Conservation (phyloP, 306 rosid genomes). For the Inga oerstediana region DNA sequence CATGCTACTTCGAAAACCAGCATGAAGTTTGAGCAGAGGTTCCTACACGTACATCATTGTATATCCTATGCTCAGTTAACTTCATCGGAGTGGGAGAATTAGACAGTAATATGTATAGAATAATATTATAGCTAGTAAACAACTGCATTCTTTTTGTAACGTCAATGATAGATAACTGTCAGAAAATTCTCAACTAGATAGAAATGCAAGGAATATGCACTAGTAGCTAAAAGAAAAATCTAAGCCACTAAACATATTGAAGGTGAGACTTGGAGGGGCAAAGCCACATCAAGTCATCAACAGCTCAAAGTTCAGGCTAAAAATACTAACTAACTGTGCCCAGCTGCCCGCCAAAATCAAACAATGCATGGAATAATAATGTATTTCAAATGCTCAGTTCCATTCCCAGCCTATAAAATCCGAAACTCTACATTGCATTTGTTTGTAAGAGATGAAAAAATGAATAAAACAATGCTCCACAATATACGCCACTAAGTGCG, state of each 20-base stretch:
- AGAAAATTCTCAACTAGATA: background rate
- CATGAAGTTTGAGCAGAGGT: background rate
- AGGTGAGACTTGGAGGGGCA: background rate
- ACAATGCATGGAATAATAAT: background rate
- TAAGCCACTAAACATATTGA: background rate
- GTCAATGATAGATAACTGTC: background rate
- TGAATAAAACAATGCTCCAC: background rate
- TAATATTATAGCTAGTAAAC: background rate
- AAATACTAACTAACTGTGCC: background rate
- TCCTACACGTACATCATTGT: background rate
- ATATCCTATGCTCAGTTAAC: slow-evolving; percentile 1
- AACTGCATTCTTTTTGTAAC: background rate
- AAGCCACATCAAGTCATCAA: background rate
- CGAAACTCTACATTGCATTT: background rate
- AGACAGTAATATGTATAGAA: background rate
- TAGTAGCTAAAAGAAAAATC: background rate
- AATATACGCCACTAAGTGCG: background rate
- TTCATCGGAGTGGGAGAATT: background rate
- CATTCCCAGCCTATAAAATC: background rate
- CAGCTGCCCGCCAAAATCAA: background rate
- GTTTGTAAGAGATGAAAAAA: background rate
- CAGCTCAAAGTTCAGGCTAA: background rate
- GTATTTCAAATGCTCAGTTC: background rate
- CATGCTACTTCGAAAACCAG: background rate
- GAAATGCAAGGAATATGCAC: background rate